A percentile compares a stretch with the other conserved stretches of the same genome.
Evolutionary conservation across 345 rosid species (phyloP).

Genomic region (Populus deltoides): DNA sequence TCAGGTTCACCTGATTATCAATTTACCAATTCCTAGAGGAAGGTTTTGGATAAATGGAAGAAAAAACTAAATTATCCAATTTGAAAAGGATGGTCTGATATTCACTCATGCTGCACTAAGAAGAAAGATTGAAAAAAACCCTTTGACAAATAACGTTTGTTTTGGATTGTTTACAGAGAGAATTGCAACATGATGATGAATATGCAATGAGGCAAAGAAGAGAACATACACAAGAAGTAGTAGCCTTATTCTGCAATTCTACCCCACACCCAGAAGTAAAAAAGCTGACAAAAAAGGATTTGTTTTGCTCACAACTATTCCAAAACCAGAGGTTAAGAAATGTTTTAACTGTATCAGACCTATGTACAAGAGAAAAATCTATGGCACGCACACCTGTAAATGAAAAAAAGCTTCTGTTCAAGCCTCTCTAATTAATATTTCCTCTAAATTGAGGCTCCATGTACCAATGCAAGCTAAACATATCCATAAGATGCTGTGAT

Average conservation of each 20-base stretch:
- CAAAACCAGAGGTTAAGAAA: constrained; percentile 22
- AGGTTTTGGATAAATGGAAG: background rate
- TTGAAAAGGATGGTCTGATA: background rate
- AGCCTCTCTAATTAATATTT: background rate
- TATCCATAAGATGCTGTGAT: constrained; percentile 39
- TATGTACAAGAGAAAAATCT: constrained; percentile 28
- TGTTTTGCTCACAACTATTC: constrained; percentile 23
- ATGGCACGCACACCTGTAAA: constrained; percentile 30
- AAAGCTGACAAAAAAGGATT: constrained; percentile 1
- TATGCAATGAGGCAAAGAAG: constrained; percentile 27
- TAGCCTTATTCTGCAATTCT: constrained; percentile 38
- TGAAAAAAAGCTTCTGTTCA: constrained; percentile 12
- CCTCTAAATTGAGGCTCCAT: background rate
- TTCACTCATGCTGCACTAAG: background rate
- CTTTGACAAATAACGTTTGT: constrained; percentile 21
- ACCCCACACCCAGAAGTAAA: constrained; percentile 27
- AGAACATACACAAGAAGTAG: constrained; percentile 22
- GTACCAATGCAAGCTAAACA: constrained; percentile 22
- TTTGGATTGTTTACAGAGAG: constrained; percentile 27
- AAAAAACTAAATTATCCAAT: background rate
- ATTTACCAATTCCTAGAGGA: background rate
- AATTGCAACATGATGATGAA: constrained; percentile 29
- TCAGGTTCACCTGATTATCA: constrained; percentile 10
- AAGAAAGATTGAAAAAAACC: background rate
- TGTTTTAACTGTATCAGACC: constrained; percentile 34